A percentile compares a stretch with the other conserved stretches of the same genome.
Evolutionary conservation across 768 basidiomycete genomes (phyloP).

Genomic region (Brasilioporus rufonigricans): DNA sequence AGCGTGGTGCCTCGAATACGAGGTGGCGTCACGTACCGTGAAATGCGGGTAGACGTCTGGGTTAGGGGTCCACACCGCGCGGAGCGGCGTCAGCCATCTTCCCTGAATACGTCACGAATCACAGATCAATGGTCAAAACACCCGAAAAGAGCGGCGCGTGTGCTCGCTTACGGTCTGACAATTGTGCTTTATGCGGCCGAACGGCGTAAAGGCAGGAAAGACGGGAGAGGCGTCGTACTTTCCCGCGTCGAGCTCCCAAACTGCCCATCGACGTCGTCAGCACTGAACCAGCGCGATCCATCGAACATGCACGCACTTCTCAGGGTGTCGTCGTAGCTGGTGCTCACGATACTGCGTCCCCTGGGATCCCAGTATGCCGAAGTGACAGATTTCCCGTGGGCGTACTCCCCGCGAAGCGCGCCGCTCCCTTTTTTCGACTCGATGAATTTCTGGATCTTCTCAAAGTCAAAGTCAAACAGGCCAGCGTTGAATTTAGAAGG

Average conservation of each 20-base stretch:
- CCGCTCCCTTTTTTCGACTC: constrained; percentile 52
- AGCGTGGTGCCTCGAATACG: background rate
- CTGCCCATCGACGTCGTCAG: constrained; percentile 37
- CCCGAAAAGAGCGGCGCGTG: background rate
- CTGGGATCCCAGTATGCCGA: constrained; percentile 86
- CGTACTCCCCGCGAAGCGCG: constrained; percentile 59
- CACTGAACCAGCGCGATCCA: background rate
- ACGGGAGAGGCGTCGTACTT: constrained; percentile 43
- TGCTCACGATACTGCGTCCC: constrained; percentile 77
- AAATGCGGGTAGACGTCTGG: constrained; percentile 82
- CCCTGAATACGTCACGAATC: constrained; percentile 45
- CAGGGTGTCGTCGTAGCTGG: constrained; percentile 78
- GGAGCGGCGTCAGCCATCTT: constrained; percentile 75
- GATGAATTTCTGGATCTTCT: constrained; percentile 47
- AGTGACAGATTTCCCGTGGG: constrained; percentile 74
- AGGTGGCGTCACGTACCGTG: constrained; percentile 48
- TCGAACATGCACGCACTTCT: constrained; percentile 47
- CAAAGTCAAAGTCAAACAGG: constrained; percentile 35
- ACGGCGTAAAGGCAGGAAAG: constrained; percentile 65
- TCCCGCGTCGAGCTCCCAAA: constrained; percentile 70
- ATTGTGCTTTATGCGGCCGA: constrained; percentile 61
- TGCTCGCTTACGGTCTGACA: constrained; percentile 67
- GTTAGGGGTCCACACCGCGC: constrained; percentile 77
- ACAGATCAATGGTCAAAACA: background rate
- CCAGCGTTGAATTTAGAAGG: constrained; percentile 5